A percentile compares a stretch with the other conserved stretches of the same genome.
Evolutionary conservation across 1,139 yeast species (phyloP).

Genomic region (Taphrina betulina): DNA sequence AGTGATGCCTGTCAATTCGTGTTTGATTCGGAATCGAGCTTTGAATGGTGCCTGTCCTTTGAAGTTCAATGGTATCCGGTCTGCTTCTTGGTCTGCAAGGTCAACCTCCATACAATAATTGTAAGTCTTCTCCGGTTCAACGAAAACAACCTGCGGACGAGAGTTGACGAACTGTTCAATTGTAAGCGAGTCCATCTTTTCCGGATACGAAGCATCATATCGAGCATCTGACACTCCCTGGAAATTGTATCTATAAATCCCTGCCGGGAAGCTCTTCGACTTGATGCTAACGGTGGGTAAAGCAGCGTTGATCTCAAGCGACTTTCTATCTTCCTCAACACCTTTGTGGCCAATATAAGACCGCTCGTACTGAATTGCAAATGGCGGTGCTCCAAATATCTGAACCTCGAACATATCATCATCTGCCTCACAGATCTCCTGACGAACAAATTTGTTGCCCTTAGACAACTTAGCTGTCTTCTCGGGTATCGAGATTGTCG

Average conservation of each 20-base stretch:
- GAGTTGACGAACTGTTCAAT: slow-evolving; percentile 62
- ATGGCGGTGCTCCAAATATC: slow-evolving; percentile 66
- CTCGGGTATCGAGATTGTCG: slow-evolving; percentile 50
- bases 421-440: slow-evolving; percentile 52
- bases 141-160: slow-evolving; percentile 60
- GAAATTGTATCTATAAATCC: slow-evolving; percentile 62
- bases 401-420: slow-evolving; percentile 54
- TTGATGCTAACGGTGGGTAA: slow-evolving; percentile 53
- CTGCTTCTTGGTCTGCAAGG: slow-evolving; percentile 44
- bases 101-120: slow-evolving; percentile 53
- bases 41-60: slow-evolving; percentile 61
- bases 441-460: slow-evolving; percentile 42
- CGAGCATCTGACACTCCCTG: slow-evolving; percentile 64
- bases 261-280: slow-evolving; percentile 48
- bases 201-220: slow-evolving; percentile 52
- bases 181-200: slow-evolving; percentile 42
- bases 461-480: slow-evolving; percentile 40
- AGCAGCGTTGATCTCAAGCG: slow-evolving; percentile 51
- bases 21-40: slow-evolving; percentile 55
- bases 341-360: slow-evolving; percentile 30
- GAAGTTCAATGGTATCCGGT: slow-evolving; percentile 47
- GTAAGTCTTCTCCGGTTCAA: slow-evolving; percentile 50
- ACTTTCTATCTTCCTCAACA: slow-evolving; percentile 47
- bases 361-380: slow-evolving; percentile 61
- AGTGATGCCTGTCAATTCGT: slow-evolving; percentile 54